phyloP scores from a whole-genome alignment of 1,284 basidiomycete species.

The Termitomyces sp. region DNA sequence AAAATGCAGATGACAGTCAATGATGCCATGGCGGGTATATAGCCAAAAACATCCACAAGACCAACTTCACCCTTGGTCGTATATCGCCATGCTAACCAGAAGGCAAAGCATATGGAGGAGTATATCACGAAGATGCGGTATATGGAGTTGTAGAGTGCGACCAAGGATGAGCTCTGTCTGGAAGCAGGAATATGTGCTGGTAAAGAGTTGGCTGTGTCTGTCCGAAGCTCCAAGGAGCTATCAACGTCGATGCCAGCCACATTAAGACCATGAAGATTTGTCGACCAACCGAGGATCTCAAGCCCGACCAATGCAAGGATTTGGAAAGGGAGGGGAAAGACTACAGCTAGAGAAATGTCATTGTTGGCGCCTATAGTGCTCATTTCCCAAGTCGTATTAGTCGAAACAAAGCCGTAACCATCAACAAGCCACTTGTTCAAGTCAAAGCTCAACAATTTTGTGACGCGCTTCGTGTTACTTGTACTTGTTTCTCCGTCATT shows the following conservation, averaged over 20 bases:
- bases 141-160: slow-evolving; percentile 50
- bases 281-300: slow-evolving; percentile 77
- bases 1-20: slow-evolving; percentile 55
- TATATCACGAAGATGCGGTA: slow-evolving; percentile 69
- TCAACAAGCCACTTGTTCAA: slow-evolving; percentile 14
- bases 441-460: not conserved
- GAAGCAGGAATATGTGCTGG: slow-evolving; percentile 29
- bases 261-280: slow-evolving; percentile 81
- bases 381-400: slow-evolving; percentile 25
- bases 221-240: slow-evolving; percentile 59
- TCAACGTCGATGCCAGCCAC: slow-evolving; percentile 71
- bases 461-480: slow-evolving; percentile 14
- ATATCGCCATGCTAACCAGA: slow-evolving; percentile 65
- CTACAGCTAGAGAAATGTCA: slow-evolving; percentile 45
- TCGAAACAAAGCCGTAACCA: slow-evolving; percentile 12
- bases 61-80: slow-evolving; percentile 51
- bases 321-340: slow-evolving; percentile 80
- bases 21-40: slow-evolving; percentile 65
- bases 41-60: slow-evolving; percentile 70
- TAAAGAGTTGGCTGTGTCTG: slow-evolving; percentile 26
- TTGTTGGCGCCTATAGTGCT: slow-evolving; percentile 23
- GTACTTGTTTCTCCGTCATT: slow-evolving; percentile 2
- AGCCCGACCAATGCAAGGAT: slow-evolving; percentile 68
- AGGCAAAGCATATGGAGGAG: slow-evolving; percentile 48
- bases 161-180: slow-evolving; percentile 30